Percentiles rank a stretch among this genome's conserved stretches.
phyloP scores from a whole-genome alignment of 2,329 filamentous ascomycete species.

The Penicillium palitans region DNA sequence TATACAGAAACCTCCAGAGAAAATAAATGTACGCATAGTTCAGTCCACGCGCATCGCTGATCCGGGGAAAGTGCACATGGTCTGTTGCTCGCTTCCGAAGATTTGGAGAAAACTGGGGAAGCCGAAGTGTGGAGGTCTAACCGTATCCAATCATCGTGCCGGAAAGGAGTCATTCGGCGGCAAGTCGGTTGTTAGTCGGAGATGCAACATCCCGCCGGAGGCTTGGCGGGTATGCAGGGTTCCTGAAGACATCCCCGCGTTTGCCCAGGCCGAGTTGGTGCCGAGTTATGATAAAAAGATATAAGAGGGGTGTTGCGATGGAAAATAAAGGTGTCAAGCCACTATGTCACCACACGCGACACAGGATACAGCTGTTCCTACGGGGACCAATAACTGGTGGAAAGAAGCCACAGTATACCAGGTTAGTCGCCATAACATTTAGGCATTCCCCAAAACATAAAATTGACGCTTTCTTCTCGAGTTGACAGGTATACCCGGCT shows the following conservation, averaged over 20 bases:
- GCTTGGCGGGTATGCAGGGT: constrained; percentile 7
- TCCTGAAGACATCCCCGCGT: not conserved
- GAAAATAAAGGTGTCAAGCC: not conserved
- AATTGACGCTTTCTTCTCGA: not conserved
- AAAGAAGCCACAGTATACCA: constrained; percentile 40
- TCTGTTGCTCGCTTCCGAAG: not conserved
- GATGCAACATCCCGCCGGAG: not conserved
- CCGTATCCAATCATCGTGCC: constrained; percentile 3
- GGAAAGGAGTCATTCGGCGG: constrained; percentile 5
- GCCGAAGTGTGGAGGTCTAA: constrained; percentile 3
- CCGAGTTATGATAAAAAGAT: not conserved
- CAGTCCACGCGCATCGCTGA: constrained; percentile 2
- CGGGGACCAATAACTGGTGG: constrained; percentile 36
- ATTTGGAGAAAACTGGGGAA: constrained; percentile 16
- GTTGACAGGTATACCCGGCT: constrained; percentile 27
- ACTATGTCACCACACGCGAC: constrained; percentile 22
- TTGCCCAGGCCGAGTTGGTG: constrained; percentile 2
- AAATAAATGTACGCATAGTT: not conserved
- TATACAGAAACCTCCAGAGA: constrained; percentile 1
- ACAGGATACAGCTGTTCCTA: constrained; percentile 14
- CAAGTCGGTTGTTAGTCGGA: constrained; percentile 18
- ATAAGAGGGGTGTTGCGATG: not conserved
- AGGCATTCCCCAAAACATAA: not conserved
- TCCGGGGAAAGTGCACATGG: constrained; percentile 13
- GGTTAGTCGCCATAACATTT: constrained; percentile 2